Base-by-base conservation (phyloP, 1,284 basidiomycete genomes). In the Ceratobasidium sp. region DNA sequence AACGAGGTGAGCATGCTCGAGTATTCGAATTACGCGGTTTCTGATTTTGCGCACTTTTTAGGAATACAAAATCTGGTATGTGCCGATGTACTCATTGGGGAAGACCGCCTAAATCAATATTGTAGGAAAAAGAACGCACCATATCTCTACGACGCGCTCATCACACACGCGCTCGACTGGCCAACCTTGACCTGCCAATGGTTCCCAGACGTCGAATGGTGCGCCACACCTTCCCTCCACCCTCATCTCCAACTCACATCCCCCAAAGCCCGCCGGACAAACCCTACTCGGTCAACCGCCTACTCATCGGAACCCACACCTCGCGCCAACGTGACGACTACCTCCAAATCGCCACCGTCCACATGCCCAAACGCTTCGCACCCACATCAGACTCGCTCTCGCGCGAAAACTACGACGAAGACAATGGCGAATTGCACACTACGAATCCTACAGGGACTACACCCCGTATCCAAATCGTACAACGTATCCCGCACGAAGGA, bases 81-180 rank as follows among this genome's bases (percentile, higher is more conserved):
- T 48, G 23, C 20, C 44, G 18, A 16, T 30, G 6, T 1, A 18
- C 27, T 62, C 27, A 23, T 14, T 67, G 16, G 6, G 8, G 16
- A 18, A 55, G n/a, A 54, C 44, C 6, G 30, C 44, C 59, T 64
- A 41, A 55, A 52, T 33, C 55, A 48, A 18, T 74, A 59, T 76
- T 33, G 59, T 82, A 95, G 95, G 95, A 98, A 98, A 90, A 98
- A 97, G 88, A 97, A 98, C 86, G 94, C 96, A 65, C 96, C 96
- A 27, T 98, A 98, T 86, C 90, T 99, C 35, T 99, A 99, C 86
- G 97, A 99, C 86, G 89, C 97, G 27, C 95, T 99, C 81, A 94
- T 99, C 82, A 99, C 97, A 0, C 97, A 99, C 84, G 97, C 98
- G 35, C 89, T 99, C 74, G 96, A 98, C 84, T 99, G 98, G 98